A percentile compares a stretch with the other conserved stretches of the same genome.
phyloP scores from a whole-genome alignment of 306 rosid species.

The Vigna mungo region DNA sequence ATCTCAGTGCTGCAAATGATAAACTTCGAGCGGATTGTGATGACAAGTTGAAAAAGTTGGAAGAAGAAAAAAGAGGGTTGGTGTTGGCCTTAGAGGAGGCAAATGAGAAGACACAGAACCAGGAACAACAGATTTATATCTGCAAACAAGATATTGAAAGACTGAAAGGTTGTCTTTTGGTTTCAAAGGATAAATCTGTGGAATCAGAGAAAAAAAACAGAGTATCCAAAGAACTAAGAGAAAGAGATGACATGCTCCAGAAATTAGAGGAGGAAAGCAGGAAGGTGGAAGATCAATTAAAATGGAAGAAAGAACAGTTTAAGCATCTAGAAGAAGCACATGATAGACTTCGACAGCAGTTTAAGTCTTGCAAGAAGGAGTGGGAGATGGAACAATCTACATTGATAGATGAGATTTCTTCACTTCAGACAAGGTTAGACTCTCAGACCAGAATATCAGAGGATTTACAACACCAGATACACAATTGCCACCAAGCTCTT shows the following conservation, averaged over 20 bases:
- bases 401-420: slow-evolving; percentile 69
- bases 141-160: slow-evolving; percentile 63
- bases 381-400: slow-evolving; percentile 67
- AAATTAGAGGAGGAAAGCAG: slow-evolving; percentile 61
- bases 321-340: slow-evolving; percentile 76
- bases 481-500: slow-evolving; percentile 70
- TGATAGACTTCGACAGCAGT: slow-evolving; percentile 54
- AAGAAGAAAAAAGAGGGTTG: slow-evolving; percentile 60
- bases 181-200: slow-evolving; percentile 56
- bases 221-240: slow-evolving; percentile 58
- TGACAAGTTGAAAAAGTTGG: slow-evolving; percentile 52
- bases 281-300: slow-evolving; percentile 70
- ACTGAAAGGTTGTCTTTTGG: slow-evolving; percentile 58
- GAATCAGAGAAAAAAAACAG: slow-evolving; percentile 49
- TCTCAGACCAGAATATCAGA: slow-evolving; percentile 65
- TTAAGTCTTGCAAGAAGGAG: slow-evolving; percentile 64
- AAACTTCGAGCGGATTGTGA: slow-evolving; percentile 56
- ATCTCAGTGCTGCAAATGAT: slow-evolving; percentile 65
- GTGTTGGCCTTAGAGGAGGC: slow-evolving; percentile 62
- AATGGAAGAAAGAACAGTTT: slow-evolving; percentile 91
- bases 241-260: slow-evolving; percentile 55
- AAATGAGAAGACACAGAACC: slow-evolving; percentile 64
- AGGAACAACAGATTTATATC: slow-evolving; percentile 52
- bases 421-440: slow-evolving; percentile 65
- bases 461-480: slow-evolving; percentile 63